Evolutionary conservation across 2,329 filamentous ascomycete species (phyloP).

Genomic region (Akanthomyces uredinophilus): DNA sequence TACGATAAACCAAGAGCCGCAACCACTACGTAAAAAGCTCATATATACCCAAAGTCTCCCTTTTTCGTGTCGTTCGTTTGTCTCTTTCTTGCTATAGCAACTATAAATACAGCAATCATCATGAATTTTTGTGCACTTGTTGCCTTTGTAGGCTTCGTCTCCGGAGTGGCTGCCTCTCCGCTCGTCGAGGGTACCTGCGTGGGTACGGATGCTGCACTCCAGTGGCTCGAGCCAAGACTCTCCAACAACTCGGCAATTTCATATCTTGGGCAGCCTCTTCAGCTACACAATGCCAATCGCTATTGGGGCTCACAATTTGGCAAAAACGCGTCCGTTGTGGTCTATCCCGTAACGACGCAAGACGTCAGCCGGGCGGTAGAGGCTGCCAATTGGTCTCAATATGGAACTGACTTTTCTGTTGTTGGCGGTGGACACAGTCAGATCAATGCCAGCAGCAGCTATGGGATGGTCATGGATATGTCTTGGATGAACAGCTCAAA

Average conservation of each 20-base stretch:
- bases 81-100: no score
- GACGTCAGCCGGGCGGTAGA: conserved; percentile 14
- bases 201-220: conserved; percentile 1
- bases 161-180: neutral
- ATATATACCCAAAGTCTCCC: no score
- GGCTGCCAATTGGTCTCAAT: conserved; percentile 7
- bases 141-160: neutral
- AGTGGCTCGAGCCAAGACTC: conserved; percentile 5
- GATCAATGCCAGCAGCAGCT: conserved; percentile 12
- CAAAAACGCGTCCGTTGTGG: conserved; percentile 16
- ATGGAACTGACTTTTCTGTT: conserved; percentile 12
- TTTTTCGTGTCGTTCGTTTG: no score
- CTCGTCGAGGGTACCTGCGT: conserved; percentile 2
- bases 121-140: no score
- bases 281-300: conserved; percentile 12
- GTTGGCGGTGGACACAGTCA: conserved; percentile 12
- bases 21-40: no score
- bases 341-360: conserved; percentile 11
- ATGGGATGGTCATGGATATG: conserved; percentile 14
- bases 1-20: no score
- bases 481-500: conserved; percentile 14
- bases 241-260: conserved; percentile 13
- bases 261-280: conserved; percentile 13
- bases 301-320: conserved; percentile 17
- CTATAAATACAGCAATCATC: no score